Evolutionary conservation across 2,329 filamentous ascomycete species (phyloP), one percentile per base, ranked within the genome.

Genomic region (Curvularia hawaiiensis): DNA sequence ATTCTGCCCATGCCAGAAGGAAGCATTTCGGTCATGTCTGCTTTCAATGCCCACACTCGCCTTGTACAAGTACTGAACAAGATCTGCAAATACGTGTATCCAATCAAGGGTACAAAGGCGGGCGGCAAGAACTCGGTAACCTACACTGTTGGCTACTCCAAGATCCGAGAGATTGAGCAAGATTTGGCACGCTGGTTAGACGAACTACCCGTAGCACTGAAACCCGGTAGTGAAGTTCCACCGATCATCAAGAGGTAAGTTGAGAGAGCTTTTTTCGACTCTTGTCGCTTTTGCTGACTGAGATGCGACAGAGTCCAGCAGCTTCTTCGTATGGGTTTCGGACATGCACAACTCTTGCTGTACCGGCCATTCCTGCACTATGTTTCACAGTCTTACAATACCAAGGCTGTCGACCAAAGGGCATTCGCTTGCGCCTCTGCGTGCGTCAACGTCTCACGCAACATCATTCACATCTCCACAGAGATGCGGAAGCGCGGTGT

Each of bases 351-450:
- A 70, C 88, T 95, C 74, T 87, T 95, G 69, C 79, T 95, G 2
- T 95, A 95, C 69, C 83, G 91, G 18, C 91, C 91, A 0, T 95
- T 95, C 72, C 78, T 95, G 12, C 91, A 95, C 72, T 95, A 94
- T 65, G 87, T 92, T 16, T 92, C 90, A 8, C 86, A 87, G 43
- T 72, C 78, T 20, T 78, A 78, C 62, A 75, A 76, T 54, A 78
- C 78, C 8, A 80, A 79, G 46, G 77, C 54, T 16, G 80, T 90
- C n/a, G 90, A 93, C 66, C 88, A 92, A 64, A 82, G 90, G 51
- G 90, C 90, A 1, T 94, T 92, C 71, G 89, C 90, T 12, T 94
- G 90, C 68, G 86, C 85, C 7, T 85, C 85, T 24, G 86, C 86
- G 3, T 88, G 86, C 63, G 84, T 88, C 54, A 87, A 85, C 64